Evolutionary conservation across 306 rosid species (phyloP).

Genomic region (Gastrolobium villosum): DNA sequence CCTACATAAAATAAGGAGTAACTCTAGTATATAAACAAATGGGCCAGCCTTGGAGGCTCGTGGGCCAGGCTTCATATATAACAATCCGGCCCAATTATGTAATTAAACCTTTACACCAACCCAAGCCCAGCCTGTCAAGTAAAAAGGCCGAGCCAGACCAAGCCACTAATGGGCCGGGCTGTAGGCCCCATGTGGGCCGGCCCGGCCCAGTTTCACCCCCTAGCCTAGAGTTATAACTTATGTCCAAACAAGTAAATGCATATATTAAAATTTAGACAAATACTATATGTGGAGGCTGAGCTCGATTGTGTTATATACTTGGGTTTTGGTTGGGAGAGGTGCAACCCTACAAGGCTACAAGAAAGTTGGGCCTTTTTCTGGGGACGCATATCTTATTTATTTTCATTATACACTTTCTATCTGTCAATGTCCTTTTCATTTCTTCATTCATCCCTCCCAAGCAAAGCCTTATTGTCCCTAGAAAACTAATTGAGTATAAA

Average conservation of each 20-base stretch:
- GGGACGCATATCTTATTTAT: neutral
- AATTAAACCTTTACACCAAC: too few species aligned
- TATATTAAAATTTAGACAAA: neutral
- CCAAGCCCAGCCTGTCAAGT: too few species aligned
- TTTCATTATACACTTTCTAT: slow-evolving; percentile 22
- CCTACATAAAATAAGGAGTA: too few species aligned
- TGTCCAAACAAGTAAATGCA: slow-evolving; percentile 17
- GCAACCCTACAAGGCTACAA: too few species aligned
- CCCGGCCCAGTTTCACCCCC: too few species aligned
- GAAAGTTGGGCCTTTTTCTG: neutral
- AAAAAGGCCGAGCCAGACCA: too few species aligned
- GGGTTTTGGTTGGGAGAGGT: slow-evolving; percentile 1
- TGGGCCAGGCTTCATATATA: too few species aligned
- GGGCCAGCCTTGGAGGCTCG: too few species aligned
- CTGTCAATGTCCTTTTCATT: neutral
- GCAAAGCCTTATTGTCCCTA: slow-evolving; percentile 28
- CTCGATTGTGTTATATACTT: neutral
- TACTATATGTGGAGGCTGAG: neutral
- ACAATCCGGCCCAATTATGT: too few species aligned
- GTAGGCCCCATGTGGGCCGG: too few species aligned
- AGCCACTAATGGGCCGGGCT: too few species aligned
- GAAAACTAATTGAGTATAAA: slow-evolving; percentile 1
- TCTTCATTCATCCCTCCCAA: slow-evolving; percentile 9
- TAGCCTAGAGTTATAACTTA: neutral
- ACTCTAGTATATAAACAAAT: too few species aligned